These are phyloP conservation scores for Adansonia rubrostipa DNA, from an alignment of 441 rosid species.

Conservation along the genomic window DNA sequence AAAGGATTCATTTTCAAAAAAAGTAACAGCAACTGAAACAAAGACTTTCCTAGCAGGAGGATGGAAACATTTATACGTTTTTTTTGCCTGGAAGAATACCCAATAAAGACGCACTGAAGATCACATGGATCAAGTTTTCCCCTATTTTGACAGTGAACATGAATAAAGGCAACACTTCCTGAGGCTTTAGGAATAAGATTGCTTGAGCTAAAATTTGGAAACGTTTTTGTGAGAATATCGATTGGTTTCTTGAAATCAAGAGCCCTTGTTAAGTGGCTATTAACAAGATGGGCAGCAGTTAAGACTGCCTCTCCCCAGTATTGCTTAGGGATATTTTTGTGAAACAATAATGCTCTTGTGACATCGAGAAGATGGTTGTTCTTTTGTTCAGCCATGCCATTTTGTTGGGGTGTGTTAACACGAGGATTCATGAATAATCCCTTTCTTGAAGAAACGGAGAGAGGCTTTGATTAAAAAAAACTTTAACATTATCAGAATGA, in stretches of 20 bases:
- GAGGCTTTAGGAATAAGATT: neutral
- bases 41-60: neutral
- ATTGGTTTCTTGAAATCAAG: neutral
- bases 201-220: neutral
- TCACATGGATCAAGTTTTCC: neutral
- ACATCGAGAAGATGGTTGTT: neutral
- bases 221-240: neutral
- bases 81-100: neutral
- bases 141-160: neutral
- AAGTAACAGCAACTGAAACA: neutral
- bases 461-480: neutral
- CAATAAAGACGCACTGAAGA: neutral
- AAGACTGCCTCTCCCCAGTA: neutral
- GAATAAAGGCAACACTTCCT: too few species aligned
- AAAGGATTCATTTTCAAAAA: neutral
- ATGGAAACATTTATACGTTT: neutral
- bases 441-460: neutral
- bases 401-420: neutral
- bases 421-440: neutral
- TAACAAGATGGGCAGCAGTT: neutral
- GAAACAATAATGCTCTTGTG: neutral
- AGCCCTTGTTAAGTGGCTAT: neutral
- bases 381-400: neutral
- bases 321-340: neutral
- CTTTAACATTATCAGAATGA: neutral